Evolutionary conservation across 768 basidiomycete species (phyloP), one percentile per base, ranked within the genome.

Genomic region (Plicaturopsis crispa): DNA sequence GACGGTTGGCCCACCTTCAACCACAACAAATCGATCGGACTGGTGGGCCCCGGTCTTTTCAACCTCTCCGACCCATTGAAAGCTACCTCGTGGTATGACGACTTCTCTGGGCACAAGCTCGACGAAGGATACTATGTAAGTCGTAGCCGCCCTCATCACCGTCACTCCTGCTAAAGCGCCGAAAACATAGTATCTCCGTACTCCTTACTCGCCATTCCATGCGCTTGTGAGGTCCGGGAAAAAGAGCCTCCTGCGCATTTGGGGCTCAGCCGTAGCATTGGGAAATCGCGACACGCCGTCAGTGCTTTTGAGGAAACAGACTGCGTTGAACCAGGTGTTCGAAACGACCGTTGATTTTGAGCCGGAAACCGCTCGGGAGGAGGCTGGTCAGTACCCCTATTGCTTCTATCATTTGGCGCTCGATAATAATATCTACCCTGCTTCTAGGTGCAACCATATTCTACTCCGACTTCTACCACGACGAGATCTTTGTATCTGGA

Each of bases 1-100:
- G 44, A 51, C 18, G 62, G 59, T 19, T 66, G 65, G 65, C 65
- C 65, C 0, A 49, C 65, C 2, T 62, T 62, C 42, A 66, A 66
- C 40, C 31, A 38, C 24, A 60, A 56, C 0, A 34, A 48, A 16
- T 59, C 65, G 3, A 13, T 66, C 12, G 50, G 48, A n/a, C n/a
- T n/a, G n/a, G n/a, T n/a, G n/a, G n/a, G n/a, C n/a, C n/a, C n/a
- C n/a, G n/a, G n/a, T n/a, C n/a, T n/a, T n/a, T n/a, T n/a, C n/a
- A n/a, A n/a, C n/a, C n/a, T n/a, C n/a, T n/a, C 13, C 57, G 60
- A 33, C 55, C 58, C 36, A 40, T 60, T 14, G 45, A 45, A 12
- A 47, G 49, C 21, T 52, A 61, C 4, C 48, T 63, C n/a, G n/a
- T 36, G 11, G 55, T 42, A 39, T 38, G 58, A 61, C 34, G 35